phyloP scores from a whole-genome alignment of 352 stramenopile species.

The Pythium brachiatum region DNA sequence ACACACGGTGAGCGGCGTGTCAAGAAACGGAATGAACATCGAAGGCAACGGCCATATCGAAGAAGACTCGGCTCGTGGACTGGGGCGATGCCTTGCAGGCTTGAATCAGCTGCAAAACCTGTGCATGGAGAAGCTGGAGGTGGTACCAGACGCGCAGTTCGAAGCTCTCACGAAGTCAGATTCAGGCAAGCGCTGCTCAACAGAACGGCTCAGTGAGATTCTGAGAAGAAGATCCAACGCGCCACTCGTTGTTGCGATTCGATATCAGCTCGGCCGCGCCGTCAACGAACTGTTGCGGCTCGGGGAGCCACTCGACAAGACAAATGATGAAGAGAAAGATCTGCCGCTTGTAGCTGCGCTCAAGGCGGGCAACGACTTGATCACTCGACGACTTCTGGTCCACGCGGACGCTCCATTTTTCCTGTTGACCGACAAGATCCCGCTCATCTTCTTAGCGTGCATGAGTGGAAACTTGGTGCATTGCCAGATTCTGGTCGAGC shows the following conservation, averaged over 20 bases:
- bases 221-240: slow-evolving; percentile 54
- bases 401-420: slow-evolving; percentile 68
- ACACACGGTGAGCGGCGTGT: slow-evolving; percentile 8
- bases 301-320: slow-evolving; percentile 49
- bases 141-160: slow-evolving; percentile 47
- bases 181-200: slow-evolving; percentile 62
- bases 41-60: slow-evolving; percentile 11
- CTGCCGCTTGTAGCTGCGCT: slow-evolving; percentile 69
- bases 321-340: slow-evolving; percentile 46
- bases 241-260: slow-evolving; percentile 68
- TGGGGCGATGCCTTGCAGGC: slow-evolving; percentile 9
- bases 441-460: slow-evolving; percentile 72
- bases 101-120: slow-evolving; percentile 43
- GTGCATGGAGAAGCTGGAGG: slow-evolving; percentile 56
- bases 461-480: slow-evolving; percentile 65
- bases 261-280: slow-evolving; percentile 73
- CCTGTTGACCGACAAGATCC: slow-evolving; percentile 74
- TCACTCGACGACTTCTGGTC: slow-evolving; percentile 71
- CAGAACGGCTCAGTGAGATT: slow-evolving; percentile 60
- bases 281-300: slow-evolving; percentile 74
- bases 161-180: slow-evolving; percentile 60
- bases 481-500: slow-evolving; percentile 69
- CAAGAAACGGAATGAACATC: slow-evolving; percentile 13
- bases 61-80: slow-evolving; percentile 1
- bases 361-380: slow-evolving; percentile 68